Base-by-base conservation (phyloP, 2,329 filamentous ascomycete genomes). In the Exophiala alcalophila region DNA sequence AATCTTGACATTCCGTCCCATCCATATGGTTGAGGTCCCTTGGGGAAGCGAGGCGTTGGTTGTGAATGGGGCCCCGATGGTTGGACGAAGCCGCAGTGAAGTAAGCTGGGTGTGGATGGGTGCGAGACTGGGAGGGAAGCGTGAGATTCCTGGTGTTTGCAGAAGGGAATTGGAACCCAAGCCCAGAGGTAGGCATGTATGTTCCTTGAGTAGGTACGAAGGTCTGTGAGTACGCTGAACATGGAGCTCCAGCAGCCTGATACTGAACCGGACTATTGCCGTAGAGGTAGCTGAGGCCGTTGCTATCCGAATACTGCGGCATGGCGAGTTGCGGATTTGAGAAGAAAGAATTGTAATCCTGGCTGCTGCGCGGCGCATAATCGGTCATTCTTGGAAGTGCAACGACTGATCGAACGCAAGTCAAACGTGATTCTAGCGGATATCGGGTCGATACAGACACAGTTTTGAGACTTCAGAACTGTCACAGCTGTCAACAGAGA, bases 1-100 rank as follows among this genome's bases (percentile, higher is more conserved):
- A 70, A 25, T 68, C 65, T 53, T 71, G 68, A 42, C 59, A 63
- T 54, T 71, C 68, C 24, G 70, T 66, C 12, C 65, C 64, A 21
- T 61, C 58, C 35, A 65, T 62, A 30, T 54, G 52, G 27, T 61
- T 54, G 18, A 57, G 56, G 31, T 67, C 66, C 23, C 62, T 63
- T 10, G 63, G 54, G 25, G 61, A 56, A 9, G 40, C 31, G 12
- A 42, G 36, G 61, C 50, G 51, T 61, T 65, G n/a, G 58, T 59
- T 24, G 57, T 58, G 6, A 58, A 57, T 21, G 60, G 59, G 15
- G 59, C 51, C 47, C 59, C 66, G 62, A 64, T 43, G 64, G 58
- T 25, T 57, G 44, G 19, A 59, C 23, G 25, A 59, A 56, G 35
- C 20, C 26, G 26, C 25, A n/a, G n/a, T n/a, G 6, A 45, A 23